Percentiles rank a stretch among this genome's conserved stretches.
phyloP scores from a whole-genome alignment of 495 filamentous ascomycete species.

The Bryoglossum gracile region DNA sequence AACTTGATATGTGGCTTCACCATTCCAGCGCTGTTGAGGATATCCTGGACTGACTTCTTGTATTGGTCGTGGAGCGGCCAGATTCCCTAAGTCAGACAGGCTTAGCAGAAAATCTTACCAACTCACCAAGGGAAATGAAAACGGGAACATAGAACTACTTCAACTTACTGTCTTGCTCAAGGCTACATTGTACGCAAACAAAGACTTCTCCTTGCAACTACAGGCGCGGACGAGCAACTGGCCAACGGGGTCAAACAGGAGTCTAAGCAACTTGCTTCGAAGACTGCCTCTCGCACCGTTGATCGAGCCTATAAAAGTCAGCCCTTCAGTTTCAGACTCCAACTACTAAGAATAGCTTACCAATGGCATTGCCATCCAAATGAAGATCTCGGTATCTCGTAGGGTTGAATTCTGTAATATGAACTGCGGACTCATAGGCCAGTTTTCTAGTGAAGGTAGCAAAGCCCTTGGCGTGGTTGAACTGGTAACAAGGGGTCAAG shows the following conservation, averaged over 20 bases:
- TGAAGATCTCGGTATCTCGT: not conserved
- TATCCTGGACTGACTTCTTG: not conserved
- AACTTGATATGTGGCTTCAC: not conserved
- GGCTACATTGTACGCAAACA: not conserved
- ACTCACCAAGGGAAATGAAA: no score
- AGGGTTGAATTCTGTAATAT: not conserved
- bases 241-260: not conserved
- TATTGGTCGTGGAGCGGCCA: constrained; percentile 7
- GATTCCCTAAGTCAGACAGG: no score
- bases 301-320: not conserved
- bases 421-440: not conserved
- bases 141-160: no score
- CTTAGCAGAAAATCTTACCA: no score
- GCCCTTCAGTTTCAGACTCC: not conserved
- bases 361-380: not conserved
- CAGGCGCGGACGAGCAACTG: not conserved
- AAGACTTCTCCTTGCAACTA: not conserved
- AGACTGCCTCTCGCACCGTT: constrained; percentile 3
- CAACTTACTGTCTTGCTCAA: constrained; percentile 2
- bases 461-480: constrained; percentile 1
- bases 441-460: not conserved
- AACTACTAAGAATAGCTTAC: no score
- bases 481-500: constrained; percentile 4
- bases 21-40: not conserved
- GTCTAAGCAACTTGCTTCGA: not conserved